A percentile compares a stretch with the other conserved stretches of the same genome.
phyloP scores from a whole-genome alignment of 78 protist species.

The Pelomyxa schiedti region DNA sequence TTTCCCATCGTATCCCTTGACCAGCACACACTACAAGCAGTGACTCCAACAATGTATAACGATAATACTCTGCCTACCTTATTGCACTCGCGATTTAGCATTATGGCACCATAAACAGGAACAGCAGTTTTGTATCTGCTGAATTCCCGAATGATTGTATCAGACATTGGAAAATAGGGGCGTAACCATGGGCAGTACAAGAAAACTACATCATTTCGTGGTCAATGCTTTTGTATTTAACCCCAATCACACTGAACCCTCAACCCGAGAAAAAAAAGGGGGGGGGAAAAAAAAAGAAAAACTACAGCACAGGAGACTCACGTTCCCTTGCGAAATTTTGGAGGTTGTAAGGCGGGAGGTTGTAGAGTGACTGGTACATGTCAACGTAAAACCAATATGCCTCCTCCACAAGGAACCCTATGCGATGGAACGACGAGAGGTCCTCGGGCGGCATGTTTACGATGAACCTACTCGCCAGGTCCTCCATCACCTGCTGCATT shows the following conservation, averaged over 20 bases:
- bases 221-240: too few relatives aligned
- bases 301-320: too few relatives aligned
- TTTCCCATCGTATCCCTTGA: not conserved
- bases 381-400: not conserved
- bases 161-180: too few relatives aligned
- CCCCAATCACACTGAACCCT: too few relatives aligned
- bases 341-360: too few relatives aligned
- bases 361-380: constrained; percentile 1
- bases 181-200: too few relatives aligned
- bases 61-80: not conserved
- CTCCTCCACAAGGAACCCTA: not conserved
- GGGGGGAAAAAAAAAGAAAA: too few relatives aligned
- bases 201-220: too few relatives aligned
- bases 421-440: not conserved
- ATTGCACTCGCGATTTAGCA: not conserved
- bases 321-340: too few relatives aligned
- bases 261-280: too few relatives aligned
- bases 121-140: not conserved
- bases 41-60: not conserved
- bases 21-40: not conserved
- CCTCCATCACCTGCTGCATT: too few relatives aligned
- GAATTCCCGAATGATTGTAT: too few relatives aligned
- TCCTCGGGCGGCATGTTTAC: not conserved
- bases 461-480: not conserved
- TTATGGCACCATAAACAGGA: not conserved